Evolutionary conservation across 768 basidiomycete genomes (phyloP).

Genomic region (Rhizopogon sp.): DNA sequence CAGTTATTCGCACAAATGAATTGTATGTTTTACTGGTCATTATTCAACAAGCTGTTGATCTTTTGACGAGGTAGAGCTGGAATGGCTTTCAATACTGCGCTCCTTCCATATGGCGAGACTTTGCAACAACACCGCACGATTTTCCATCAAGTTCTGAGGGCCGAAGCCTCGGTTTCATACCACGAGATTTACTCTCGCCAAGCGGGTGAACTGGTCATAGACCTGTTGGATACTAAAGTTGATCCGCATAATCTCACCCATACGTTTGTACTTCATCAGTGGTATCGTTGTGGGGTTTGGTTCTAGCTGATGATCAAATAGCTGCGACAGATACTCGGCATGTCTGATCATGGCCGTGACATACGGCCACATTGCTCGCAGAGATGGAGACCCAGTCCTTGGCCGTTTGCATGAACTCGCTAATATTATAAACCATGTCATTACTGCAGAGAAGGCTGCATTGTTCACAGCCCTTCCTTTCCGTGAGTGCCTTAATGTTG

Average conservation of each 20-base stretch:
- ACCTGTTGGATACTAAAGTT: background rate
- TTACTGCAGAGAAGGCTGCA: background rate
- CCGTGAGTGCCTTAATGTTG: background rate
- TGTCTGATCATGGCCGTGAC: background rate
- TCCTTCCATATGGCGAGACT: constrained; percentile 10
- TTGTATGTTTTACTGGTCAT: too few species aligned
- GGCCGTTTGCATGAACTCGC: background rate
- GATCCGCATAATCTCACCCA: background rate
- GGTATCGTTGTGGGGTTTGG: background rate
- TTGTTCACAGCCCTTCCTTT: constrained; percentile 2
- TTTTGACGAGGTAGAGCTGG: background rate
- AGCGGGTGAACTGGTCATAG: background rate
- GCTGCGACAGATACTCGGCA: background rate
- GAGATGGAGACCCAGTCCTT: background rate
- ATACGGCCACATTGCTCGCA: background rate
- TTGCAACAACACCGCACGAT: constrained; percentile 10
- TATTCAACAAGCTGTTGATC: too few species aligned
- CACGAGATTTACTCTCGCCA: background rate
- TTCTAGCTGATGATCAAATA: background rate
- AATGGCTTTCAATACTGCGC: constrained; percentile 1
- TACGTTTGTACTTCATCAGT: background rate
- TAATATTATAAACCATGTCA: background rate
- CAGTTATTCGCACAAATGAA: too few species aligned
- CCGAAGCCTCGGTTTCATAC: background rate
- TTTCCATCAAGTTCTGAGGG: constrained; percentile 7